phyloP scores from a whole-genome alignment of 169 alveolate species.

The Plasmodium knowlesi region DNA sequence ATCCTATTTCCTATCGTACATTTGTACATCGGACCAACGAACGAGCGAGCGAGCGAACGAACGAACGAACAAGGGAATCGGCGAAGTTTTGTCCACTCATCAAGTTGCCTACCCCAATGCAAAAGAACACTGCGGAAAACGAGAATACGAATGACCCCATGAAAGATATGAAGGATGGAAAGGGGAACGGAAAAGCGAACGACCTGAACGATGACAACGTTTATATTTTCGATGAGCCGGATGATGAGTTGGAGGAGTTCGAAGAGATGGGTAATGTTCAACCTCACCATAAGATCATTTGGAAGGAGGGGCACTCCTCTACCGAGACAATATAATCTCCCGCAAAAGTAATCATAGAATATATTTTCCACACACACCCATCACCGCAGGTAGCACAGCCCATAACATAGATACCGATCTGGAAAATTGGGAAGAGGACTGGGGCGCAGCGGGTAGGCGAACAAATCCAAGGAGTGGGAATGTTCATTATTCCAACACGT shows the following conservation, averaged over 20 bases:
- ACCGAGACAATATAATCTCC: background rate
- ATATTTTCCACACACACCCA: too few relatives aligned
- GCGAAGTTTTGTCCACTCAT: background rate
- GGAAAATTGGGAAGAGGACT: conserved; percentile 75
- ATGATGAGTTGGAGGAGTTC: conserved; percentile 73
- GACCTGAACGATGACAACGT: conserved; percentile 37
- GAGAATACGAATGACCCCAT: conserved; percentile 27
- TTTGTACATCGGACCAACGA: background rate
- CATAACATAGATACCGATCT: conserved; percentile 58
- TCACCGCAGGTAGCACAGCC: conserved; percentile 46
- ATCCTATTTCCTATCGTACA: background rate
- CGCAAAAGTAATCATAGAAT: background rate
- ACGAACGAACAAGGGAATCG: too few relatives aligned
- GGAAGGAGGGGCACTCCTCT: background rate
- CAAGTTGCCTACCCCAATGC: conserved; percentile 1
- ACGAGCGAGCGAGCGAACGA: too few relatives aligned
- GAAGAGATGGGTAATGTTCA: conserved; percentile 66
- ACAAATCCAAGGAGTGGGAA: background rate
- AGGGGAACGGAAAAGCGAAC: conserved; percentile 14
- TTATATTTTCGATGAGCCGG: conserved; percentile 74
- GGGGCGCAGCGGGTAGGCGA: conserved; percentile 75
- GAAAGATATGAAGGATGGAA: conserved; percentile 36
- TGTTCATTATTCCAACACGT: too few relatives aligned
- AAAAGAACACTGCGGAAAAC: conserved; percentile 25
- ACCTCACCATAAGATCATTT: background rate